These are phyloP conservation scores for Aciculosporium take DNA, from an alignment of 2,329 filamentous ascomycete species.

Conservation along the genomic window DNA sequence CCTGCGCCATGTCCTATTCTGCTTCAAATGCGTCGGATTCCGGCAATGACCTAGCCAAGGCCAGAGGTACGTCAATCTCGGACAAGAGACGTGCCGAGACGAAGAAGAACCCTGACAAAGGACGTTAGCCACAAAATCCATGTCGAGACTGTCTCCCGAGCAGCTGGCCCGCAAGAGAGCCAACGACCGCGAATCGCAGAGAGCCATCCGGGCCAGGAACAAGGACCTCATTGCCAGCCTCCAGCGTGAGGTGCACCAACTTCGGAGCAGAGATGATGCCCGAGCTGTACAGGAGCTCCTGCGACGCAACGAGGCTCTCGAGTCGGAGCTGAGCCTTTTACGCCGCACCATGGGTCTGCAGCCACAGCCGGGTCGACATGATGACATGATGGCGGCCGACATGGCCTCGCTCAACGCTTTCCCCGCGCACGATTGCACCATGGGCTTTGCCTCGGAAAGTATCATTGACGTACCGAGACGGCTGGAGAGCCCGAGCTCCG, in stretches of 20 bases:
- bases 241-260: conserved; percentile 1
- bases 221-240: conserved; percentile 1
- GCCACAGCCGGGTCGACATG: not conserved
- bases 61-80: not conserved
- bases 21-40: not conserved
- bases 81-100: not conserved
- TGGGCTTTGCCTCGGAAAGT: not conserved
- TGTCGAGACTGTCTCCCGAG: not conserved
- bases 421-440: not conserved
- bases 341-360: not conserved
- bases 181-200: conserved; percentile 3
- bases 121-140: not conserved
- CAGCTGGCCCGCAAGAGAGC: conserved; percentile 4
- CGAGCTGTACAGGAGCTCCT: not conserved
- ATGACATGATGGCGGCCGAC: no score
- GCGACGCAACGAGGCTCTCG: not conserved
- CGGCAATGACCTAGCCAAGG: not conserved
- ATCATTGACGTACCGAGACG: not conserved
- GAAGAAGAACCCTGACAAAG: not conserved
- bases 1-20: conserved; percentile 1
- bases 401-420: not conserved
- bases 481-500: not conserved
- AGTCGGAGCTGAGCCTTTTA: not conserved
- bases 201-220: conserved; percentile 2
- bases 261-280: not conserved